Percentiles rank a stretch among this genome's conserved stretches.
phyloP scores from a whole-genome alignment of 805 yeast genomes.

The Kodamaea leandrae region DNA sequence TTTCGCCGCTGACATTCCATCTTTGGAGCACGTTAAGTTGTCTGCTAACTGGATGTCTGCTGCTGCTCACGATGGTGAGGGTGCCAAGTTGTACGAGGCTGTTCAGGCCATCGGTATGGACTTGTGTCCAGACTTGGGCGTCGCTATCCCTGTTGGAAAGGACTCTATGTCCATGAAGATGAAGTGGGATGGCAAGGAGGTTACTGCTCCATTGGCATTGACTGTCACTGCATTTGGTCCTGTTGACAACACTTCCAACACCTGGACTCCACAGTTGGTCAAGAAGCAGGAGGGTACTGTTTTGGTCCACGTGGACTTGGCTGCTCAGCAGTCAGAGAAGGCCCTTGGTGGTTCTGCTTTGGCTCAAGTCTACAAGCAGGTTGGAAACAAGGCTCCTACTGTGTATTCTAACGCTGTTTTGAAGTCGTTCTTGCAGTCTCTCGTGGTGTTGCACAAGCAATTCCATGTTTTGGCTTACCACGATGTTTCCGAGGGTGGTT shows the following conservation, averaged over 20 bases:
- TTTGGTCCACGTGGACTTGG: slow-evolving; percentile 78
- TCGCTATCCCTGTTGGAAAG: slow-evolving; percentile 96
- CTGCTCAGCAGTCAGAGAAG: slow-evolving; percentile 43
- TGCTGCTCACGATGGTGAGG: slow-evolving; percentile 93
- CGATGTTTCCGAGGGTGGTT: slow-evolving; percentile 96
- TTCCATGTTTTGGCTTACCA: slow-evolving; percentile 82
- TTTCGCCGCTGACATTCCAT: slow-evolving; percentile 83
- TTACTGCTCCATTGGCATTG: slow-evolving; percentile 91
- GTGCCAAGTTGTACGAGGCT: slow-evolving; percentile 91
- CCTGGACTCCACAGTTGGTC: slow-evolving; percentile 91
- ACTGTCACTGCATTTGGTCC: slow-evolving; percentile 90
- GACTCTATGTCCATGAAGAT: slow-evolving; percentile 99
- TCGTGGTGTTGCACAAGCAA: slow-evolving; percentile 66
- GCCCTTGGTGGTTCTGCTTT: slow-evolving; percentile 92
- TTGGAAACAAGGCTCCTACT: slow-evolving; percentile 80
- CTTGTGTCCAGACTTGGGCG: slow-evolving; percentile 87
- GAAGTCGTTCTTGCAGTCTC: slow-evolving; percentile 66
- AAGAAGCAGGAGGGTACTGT: slow-evolving; percentile 51
- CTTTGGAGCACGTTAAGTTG: slow-evolving; percentile 71
- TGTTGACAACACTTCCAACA: slow-evolving; percentile 75
- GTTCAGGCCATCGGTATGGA: slow-evolving; percentile 95
- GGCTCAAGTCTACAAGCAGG: slow-evolving; percentile 87
- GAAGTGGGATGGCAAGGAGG: slow-evolving; percentile 93
- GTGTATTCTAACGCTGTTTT: slow-evolving; percentile 67
- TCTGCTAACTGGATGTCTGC: slow-evolving; percentile 99